These are phyloP conservation scores for Hypoxylon sp. DNA, from an alignment of 2,329 filamentous ascomycete species.

Conservation along the genomic window DNA sequence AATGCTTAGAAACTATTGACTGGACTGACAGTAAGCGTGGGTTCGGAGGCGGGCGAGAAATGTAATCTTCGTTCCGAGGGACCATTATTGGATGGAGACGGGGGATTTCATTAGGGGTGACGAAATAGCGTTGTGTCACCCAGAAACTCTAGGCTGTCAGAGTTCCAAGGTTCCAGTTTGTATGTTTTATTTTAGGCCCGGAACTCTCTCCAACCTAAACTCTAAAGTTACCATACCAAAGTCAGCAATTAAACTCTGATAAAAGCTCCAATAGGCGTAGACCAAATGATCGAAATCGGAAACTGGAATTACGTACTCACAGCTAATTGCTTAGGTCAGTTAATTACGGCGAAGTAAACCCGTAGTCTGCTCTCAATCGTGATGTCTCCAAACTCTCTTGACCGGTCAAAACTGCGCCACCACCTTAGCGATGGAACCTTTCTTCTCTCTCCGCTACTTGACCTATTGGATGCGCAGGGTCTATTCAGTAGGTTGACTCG, in stretches of 20 bases:
- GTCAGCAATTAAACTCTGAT: conserved; percentile 2
- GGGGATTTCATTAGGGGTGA: conserved; percentile 23
- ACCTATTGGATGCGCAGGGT: conserved; percentile 33
- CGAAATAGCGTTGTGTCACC: conserved; percentile 37
- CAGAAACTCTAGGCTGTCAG: background rate
- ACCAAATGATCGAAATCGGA: conserved; percentile 18
- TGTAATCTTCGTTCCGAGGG: conserved; percentile 55
- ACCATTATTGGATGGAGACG: conserved; percentile 53
- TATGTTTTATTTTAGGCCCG: background rate
- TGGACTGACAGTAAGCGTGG: conserved; percentile 65
- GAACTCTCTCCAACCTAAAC: conserved; percentile 11
- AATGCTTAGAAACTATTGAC: conserved; percentile 69
- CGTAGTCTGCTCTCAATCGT: conserved; percentile 1
- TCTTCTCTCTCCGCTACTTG: conserved; percentile 13
- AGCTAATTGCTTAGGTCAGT: conserved; percentile 22
- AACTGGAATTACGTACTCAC: conserved; percentile 18
- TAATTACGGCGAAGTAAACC: conserved; percentile 12
- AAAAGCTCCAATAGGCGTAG: conserved; percentile 24
- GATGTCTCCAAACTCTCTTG: conserved; percentile 6
- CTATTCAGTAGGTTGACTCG: conserved; percentile 16
- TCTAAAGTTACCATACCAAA: conserved; percentile 14
- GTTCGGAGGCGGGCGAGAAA: conserved; percentile 58
- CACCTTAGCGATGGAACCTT: conserved; percentile 13
- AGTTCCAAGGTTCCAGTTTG: background rate
- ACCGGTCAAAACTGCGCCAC: conserved; percentile 17